These are phyloP conservation scores for Myriosclerotinia duriaeana DNA, from an alignment of 2,329 filamentous ascomycete species.

Conservation along the genomic window DNA sequence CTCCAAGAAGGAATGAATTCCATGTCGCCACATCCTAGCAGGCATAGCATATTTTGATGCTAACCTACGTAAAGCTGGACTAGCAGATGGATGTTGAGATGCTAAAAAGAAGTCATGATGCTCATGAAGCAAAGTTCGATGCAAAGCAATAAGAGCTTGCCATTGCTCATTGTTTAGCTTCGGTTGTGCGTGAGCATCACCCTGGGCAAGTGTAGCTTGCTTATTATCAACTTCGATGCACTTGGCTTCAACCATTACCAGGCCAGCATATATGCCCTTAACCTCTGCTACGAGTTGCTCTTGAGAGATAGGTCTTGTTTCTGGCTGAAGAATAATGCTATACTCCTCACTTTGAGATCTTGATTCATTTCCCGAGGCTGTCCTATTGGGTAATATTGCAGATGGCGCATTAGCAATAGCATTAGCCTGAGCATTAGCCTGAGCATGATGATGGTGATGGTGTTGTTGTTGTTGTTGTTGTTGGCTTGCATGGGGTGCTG, in stretches of 20 bases:
- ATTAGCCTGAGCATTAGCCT: neutral
- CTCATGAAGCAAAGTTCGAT: constrained; percentile 77
- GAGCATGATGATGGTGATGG: constrained; percentile 8
- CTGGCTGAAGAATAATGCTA: constrained; percentile 50
- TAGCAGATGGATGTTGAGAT: constrained; percentile 79
- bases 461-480: constrained; percentile 13
- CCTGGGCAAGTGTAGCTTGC: constrained; percentile 54
- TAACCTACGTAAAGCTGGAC: constrained; percentile 62
- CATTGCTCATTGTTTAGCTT: constrained; percentile 68
- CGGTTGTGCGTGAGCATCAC: constrained; percentile 44
- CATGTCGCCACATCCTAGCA: constrained; percentile 88
- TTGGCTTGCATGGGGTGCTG: constrained; percentile 3
- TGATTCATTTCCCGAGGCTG: neutral
- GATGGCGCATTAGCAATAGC: neutral
- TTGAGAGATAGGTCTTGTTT: constrained; percentile 46
- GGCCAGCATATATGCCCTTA: constrained; percentile 67
- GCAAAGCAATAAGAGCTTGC: constrained; percentile 79
- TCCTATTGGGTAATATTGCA: constrained; percentile 15
- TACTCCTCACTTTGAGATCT: constrained; percentile 59
- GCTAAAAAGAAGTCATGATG: constrained; percentile 87
- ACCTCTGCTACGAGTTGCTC: constrained; percentile 39
- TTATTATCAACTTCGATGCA: constrained; percentile 79
- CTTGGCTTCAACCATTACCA: constrained; percentile 84
- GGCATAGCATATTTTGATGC: constrained; percentile 88
- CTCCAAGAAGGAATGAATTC: constrained; percentile 83